These are phyloP conservation scores for Amanita brunnescens DNA, from an alignment of 768 basidiomycete species.

Conservation along the genomic window DNA sequence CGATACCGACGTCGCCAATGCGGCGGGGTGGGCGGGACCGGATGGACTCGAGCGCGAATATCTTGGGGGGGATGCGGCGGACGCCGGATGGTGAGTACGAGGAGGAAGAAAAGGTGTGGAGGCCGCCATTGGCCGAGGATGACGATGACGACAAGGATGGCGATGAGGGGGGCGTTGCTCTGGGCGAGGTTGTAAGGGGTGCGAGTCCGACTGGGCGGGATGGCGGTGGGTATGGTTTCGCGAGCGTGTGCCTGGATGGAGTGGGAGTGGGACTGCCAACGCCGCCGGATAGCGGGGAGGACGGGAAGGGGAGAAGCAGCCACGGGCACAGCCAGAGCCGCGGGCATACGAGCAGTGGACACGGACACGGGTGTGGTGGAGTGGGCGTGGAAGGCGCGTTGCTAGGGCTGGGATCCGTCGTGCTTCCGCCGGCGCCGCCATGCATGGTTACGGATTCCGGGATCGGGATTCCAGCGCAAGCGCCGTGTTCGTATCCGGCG, in stretches of 20 bases:
- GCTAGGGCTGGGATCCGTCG: background rate
- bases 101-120: conserved; percentile 17
- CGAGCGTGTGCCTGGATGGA: background rate
- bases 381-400: background rate
- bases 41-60: background rate
- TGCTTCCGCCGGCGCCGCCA: background rate
- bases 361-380: background rate
- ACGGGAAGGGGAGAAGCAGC: background rate
- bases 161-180: background rate
- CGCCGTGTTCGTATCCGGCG: background rate
- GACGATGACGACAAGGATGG: conserved; percentile 16
- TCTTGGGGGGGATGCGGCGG: background rate
- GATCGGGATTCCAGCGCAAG: background rate
- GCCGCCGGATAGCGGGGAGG: background rate
- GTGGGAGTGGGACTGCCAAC: background rate
- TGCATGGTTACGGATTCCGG: background rate
- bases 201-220: background rate
- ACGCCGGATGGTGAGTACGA: conserved; percentile 14
- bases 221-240: background rate
- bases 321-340: conserved; percentile 3
- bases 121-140: conserved; percentile 25
- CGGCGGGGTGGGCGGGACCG: background rate
- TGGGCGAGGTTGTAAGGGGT: background rate
- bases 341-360: background rate
- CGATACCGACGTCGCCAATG: background rate